Conservation (phyloP, 1,139 yeast genomes). For the Nadsonia commutata region DNA sequence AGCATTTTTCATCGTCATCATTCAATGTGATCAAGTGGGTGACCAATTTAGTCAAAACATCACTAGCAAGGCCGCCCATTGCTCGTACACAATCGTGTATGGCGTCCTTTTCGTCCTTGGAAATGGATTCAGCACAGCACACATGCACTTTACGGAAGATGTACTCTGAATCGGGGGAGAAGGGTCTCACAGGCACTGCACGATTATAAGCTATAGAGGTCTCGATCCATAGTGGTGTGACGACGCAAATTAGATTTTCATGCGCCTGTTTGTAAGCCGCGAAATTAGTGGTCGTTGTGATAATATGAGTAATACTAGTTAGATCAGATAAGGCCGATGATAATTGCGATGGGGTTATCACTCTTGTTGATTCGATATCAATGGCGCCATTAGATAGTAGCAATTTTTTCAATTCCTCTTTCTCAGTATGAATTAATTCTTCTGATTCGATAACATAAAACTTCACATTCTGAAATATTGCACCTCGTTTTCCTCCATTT, state of each 20-base stretch:
- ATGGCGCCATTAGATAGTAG: not conserved
- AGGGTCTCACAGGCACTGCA: conserved; percentile 31
- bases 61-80: conserved; percentile 61
- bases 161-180: conserved; percentile 56
- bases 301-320: not conserved
- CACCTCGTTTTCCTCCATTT: not conserved
- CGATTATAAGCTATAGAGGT: conserved; percentile 33
- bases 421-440: not conserved
- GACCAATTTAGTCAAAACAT: conserved; percentile 50
- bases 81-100: conserved; percentile 53
- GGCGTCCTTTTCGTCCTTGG: conserved; percentile 47
- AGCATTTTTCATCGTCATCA: conserved; percentile 29
- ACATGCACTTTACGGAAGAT: conserved; percentile 49
- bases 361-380: not conserved
- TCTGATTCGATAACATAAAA: not conserved
- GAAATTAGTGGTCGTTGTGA: not conserved
- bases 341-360: not conserved
- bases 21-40: conserved; percentile 62
- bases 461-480: not conserved
- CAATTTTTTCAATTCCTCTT: not conserved
- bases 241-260: conserved; percentile 51
- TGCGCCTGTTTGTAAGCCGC: not conserved
- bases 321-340: not conserved
- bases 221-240: conserved; percentile 48
- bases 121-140: conserved; percentile 40